Conservation (phyloP, 2,329 filamentous ascomycete genomes). For the Fusarium fracticaudum region DNA sequence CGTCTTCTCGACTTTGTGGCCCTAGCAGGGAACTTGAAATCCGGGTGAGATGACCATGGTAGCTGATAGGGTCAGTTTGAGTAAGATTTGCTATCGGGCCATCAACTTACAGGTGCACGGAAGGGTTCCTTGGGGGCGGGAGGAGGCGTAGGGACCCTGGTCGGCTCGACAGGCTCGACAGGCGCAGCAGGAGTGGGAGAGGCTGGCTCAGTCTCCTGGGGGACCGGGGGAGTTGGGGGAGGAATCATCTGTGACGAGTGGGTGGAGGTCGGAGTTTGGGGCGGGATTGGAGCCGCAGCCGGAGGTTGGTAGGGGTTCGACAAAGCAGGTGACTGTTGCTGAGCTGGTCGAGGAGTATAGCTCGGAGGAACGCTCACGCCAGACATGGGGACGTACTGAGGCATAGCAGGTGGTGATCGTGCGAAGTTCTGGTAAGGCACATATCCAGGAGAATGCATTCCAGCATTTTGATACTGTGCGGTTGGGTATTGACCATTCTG, state of each 20-base stretch:
- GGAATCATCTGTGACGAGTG: constrained; percentile 56
- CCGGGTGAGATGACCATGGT: constrained; percentile 66
- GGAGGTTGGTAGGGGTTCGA: constrained; percentile 67
- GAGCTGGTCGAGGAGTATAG: constrained; percentile 58
- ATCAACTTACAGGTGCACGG: constrained; percentile 57
- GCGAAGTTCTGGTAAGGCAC: constrained; percentile 55
- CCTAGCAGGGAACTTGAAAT: constrained; percentile 59
- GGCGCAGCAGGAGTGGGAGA: constrained; percentile 38
- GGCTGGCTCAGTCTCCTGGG: constrained; percentile 50
- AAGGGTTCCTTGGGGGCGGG: constrained; percentile 50
- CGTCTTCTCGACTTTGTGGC: constrained; percentile 51
- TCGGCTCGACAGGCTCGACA: constrained; percentile 38
- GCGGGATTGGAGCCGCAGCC: constrained; percentile 53
- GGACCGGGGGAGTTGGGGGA: constrained; percentile 59
- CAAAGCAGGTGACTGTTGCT: constrained; percentile 62
- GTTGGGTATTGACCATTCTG: constrained; percentile 43
- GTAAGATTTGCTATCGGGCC: not conserved
- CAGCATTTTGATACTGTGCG: constrained; percentile 39
- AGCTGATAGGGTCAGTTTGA: constrained; percentile 51
- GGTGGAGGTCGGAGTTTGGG: constrained; percentile 64
- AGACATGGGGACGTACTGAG: constrained; percentile 64
- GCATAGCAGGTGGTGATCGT: constrained; percentile 62
- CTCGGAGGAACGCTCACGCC: constrained; percentile 55
- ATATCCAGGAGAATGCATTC: constrained; percentile 57
- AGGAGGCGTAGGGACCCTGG: constrained; percentile 37